Conservation (phyloP, 148 eudicot genomes). For the Selenicereus undatus region DNA sequence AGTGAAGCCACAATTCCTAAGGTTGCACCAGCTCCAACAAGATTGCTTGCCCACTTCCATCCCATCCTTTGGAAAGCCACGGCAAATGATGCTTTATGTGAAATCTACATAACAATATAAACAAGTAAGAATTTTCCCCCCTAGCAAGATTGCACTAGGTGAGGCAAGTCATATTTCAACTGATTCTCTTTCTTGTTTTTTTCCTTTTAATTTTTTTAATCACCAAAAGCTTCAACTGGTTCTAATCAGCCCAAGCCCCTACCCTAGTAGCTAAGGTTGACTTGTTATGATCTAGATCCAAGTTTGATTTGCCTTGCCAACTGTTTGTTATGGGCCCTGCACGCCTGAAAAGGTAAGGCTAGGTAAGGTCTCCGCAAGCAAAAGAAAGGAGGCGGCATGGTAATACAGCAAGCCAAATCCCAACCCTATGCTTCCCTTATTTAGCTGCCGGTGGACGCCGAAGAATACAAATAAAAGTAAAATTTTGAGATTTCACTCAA, state of each 20-base stretch:
- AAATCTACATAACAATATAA: constrained; percentile 37
- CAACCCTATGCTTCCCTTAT: neutral
- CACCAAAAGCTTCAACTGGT: neutral
- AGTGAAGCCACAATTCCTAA: constrained; percentile 84
- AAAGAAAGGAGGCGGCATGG: neutral
- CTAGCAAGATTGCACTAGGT: constrained; percentile 1
- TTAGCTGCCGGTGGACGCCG: neutral
- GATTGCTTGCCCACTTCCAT: constrained; percentile 82
- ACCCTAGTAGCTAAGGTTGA: neutral
- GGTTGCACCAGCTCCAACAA: constrained; percentile 81
- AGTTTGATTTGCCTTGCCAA: neutral
- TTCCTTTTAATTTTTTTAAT: neutral
- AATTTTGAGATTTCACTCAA: neutral
- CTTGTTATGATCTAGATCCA: neutral
- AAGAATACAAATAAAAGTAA: neutral
- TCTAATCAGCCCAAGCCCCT: neutral
- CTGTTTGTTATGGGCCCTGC: neutral
- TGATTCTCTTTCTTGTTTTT: neutral
- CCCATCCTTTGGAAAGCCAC: constrained; percentile 63
- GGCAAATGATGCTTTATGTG: constrained; percentile 65
- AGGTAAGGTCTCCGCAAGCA: neutral
- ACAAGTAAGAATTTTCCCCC: neutral
- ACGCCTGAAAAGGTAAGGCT: neutral
- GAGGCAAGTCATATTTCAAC: neutral
- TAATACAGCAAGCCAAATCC: neutral